Evolutionary conservation across 2,329 filamentous ascomycete species (phyloP), one percentile per base, ranked within the genome.

Genomic region (Lecanosticta acicola): DNA sequence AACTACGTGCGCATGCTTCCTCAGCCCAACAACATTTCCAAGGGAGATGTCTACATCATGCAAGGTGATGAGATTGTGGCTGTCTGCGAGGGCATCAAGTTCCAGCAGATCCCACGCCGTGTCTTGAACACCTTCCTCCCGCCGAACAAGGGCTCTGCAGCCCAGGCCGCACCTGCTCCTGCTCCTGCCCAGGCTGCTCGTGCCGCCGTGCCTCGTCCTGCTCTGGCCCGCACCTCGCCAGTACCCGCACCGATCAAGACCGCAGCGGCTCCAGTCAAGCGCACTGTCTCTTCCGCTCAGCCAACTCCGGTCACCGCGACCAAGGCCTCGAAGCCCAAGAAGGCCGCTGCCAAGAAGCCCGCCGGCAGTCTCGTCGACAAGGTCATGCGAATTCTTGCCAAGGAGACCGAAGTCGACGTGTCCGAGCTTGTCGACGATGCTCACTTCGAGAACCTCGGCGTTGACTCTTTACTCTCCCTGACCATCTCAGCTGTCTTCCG

Each of bases 91-190:
- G 79, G 81, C 40, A 73, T 85, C 55, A 81, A 80, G 66, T 85
- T 85, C 71, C 77, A 80, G 62, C 73, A 78, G 55, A 82, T 84
- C 43, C 81, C 82, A 29, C 80, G 83, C 57, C 77, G 78, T 57
- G 72, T 82, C 18, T 71, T 85, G 49, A 83, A 84, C 69, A 75
- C 80, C 56, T 76, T 86, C 63, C 68, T 86, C 51, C 81, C 83
- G 44, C 81, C 81, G 1, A 77, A 77, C 50, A 69, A 67, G 57
- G 61, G 59, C 43, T 59, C 54, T 24, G 54, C 56, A 42, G 55
- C 49, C 11, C 46, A 59, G 50, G 61, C 65, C 24, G 59, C 69
- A 34, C 53, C 64, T 18, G 56, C 66, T 4, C 59, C 63, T 37
- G 66, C 67, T 47, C 60, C 64, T 2, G 51, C 53, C n/a, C 50